These are phyloP conservation scores for Lycium ferocissimum DNA, from an alignment of 257 asterid genomes.

Conservation along the genomic window DNA sequence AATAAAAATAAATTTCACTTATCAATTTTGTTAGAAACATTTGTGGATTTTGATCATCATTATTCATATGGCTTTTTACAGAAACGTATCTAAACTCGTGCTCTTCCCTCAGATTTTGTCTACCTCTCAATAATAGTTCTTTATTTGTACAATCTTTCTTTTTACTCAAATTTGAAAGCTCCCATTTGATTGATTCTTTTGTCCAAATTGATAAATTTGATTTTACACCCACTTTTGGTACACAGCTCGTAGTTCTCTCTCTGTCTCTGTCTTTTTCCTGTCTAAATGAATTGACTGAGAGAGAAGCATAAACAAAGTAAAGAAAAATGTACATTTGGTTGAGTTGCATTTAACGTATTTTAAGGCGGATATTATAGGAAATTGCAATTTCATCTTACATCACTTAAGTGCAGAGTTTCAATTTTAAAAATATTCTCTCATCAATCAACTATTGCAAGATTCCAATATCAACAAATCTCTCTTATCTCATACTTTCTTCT, in stretches of 20 bases:
- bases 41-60: neutral
- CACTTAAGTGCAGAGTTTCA: too few relatives aligned
- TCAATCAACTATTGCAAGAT: too few relatives aligned
- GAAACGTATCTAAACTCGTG: conserved; percentile 15
- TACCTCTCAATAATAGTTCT: neutral
- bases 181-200: neutral
- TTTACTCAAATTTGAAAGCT: neutral
- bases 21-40: neutral
- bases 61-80: neutral
- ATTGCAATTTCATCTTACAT: too few relatives aligned
- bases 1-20: too few relatives aligned
- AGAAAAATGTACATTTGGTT: too few relatives aligned
- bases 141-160: neutral
- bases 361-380: too few relatives aligned
- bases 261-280: neutral
- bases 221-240: neutral
- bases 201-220: neutral
- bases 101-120: conserved; percentile 12
- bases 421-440: too few relatives aligned
- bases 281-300: neutral
- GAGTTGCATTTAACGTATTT: neutral
- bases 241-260: neutral
- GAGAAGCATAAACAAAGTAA: neutral
- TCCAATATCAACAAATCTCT: too few relatives aligned
- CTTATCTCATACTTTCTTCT: too few relatives aligned